These are phyloP conservation scores for Chlamydomonas reinhardtii DNA, from an alignment of 163 green algal species.

Conservation along the genomic window DNA sequence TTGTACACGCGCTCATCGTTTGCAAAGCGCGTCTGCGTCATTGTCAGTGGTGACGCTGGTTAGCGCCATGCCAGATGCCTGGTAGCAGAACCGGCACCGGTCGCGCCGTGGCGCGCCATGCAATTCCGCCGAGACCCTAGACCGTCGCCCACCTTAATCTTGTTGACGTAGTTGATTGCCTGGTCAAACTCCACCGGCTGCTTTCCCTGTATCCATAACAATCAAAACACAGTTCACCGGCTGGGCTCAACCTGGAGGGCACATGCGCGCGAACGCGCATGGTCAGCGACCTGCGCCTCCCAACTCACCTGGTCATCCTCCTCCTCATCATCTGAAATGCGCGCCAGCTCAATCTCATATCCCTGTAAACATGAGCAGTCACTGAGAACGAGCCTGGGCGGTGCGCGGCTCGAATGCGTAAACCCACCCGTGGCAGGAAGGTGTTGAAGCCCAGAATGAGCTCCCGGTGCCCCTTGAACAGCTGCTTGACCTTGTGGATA, in stretches of 20 bases:
- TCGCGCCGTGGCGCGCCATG: no score
- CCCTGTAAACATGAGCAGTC: slow-evolving; percentile 66
- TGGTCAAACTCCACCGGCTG: slow-evolving; percentile 98
- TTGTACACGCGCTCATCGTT: slow-evolving; percentile 98
- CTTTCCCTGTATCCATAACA: slow-evolving; percentile 52
- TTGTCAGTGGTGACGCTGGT: neutral
- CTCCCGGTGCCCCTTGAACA: slow-evolving; percentile 96
- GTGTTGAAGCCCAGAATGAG: slow-evolving; percentile 99
- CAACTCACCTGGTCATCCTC: slow-evolving; percentile 60
- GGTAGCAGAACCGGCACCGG: no score
- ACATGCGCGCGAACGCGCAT: neutral
- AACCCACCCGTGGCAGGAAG: slow-evolving; percentile 93
- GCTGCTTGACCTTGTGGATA: slow-evolving; percentile 95
- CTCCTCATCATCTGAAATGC: slow-evolving; percentile 68
- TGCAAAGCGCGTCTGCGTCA: slow-evolving; percentile 84
- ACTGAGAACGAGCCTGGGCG: no score
- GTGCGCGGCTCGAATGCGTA: no score
- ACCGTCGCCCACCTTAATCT: slow-evolving; percentile 90
- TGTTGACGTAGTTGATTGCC: slow-evolving; percentile 99
- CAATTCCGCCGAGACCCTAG: no score
- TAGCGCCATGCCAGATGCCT: no score
- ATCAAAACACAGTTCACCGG: no score
- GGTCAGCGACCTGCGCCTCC: neutral
- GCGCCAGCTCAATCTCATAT: slow-evolving; percentile 88
- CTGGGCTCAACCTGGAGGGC: neutral